Evolutionary conservation across 768 basidiomycete species (phyloP).

Genomic region (Leccinum rimulosum): DNA sequence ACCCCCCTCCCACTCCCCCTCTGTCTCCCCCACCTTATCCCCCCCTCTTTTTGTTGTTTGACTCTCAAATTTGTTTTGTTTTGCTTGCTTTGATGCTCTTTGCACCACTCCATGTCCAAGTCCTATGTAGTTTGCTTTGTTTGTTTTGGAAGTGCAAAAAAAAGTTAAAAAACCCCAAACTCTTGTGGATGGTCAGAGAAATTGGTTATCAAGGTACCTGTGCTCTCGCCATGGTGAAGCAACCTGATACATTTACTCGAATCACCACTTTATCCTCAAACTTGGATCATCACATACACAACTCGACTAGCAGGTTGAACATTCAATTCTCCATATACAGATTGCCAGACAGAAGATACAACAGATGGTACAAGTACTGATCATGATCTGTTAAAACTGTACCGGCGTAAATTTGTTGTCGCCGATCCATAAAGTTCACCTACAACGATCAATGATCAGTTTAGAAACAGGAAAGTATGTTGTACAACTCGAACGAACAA

Average conservation of each 20-base stretch:
- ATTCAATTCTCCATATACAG: slow-evolving; percentile 17
- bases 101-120: background rate
- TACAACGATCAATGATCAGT: slow-evolving; percentile 11
- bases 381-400: slow-evolving; percentile 4
- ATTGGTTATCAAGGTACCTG: background rate
- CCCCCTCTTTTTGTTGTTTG: background rate
- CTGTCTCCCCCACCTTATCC: background rate
- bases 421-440: background rate
- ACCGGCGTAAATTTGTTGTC: slow-evolving; percentile 17
- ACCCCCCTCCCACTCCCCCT: background rate
- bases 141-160: slow-evolving; percentile 10
- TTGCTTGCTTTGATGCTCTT: background rate
- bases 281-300: background rate
- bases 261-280: background rate
- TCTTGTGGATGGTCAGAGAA: background rate
- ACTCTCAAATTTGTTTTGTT: background rate
- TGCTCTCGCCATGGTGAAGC: background rate
- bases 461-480: background rate
- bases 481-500: slow-evolving; percentile 18
- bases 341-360: too few species aligned
- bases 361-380: slow-evolving; percentile 20
- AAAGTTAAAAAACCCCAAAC: slow-evolving; percentile 5
- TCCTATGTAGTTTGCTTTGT: slow-evolving; percentile 4
- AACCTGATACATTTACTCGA: background rate
- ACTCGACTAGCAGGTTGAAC: background rate